phyloP scores from a whole-genome alignment of 768 basidiomycete genomes.

The Lactarius pseudohatsudake region DNA sequence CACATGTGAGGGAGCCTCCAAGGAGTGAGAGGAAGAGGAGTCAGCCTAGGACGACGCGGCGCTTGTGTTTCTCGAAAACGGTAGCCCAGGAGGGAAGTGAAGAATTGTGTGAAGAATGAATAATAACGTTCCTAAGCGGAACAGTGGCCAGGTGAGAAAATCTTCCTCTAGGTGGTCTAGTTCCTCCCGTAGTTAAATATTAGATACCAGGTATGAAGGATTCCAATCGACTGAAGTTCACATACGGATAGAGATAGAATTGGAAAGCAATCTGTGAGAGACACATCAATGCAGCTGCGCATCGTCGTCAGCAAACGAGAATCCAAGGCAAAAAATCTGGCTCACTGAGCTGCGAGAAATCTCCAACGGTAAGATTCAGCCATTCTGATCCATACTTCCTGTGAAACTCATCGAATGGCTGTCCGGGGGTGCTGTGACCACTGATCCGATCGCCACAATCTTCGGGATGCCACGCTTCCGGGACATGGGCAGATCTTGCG shows the following conservation, averaged over 20 bases:
- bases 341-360: constrained; percentile 89
- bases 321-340: constrained; percentile 17
- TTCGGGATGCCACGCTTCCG: no score
- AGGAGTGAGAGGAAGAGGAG: no score
- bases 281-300: constrained; percentile 87
- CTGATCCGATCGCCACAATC: no score
- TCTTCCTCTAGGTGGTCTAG: constrained; percentile 70
- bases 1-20: no score
- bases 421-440: no score
- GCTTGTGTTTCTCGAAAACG: no score
- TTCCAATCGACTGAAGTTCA: constrained; percentile 21
- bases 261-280: constrained; percentile 92
- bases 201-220: neutral
- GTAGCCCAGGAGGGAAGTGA: no score
- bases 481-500: no score
- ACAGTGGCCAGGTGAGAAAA: constrained; percentile 88
- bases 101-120: constrained; percentile 55
- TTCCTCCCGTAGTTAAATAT: neutral
- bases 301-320: constrained; percentile 24
- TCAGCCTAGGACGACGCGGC: no score
- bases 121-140: constrained; percentile 79
- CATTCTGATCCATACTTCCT: constrained; percentile 87
- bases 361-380: constrained; percentile 83
- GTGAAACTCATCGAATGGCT: no score
- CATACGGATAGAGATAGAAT: constrained; percentile 87